Percentiles rank a stretch among this genome's conserved stretches.
phyloP scores from a whole-genome alignment of 1,284 basidiomycete species.

The Gymnopus androsaceus region DNA sequence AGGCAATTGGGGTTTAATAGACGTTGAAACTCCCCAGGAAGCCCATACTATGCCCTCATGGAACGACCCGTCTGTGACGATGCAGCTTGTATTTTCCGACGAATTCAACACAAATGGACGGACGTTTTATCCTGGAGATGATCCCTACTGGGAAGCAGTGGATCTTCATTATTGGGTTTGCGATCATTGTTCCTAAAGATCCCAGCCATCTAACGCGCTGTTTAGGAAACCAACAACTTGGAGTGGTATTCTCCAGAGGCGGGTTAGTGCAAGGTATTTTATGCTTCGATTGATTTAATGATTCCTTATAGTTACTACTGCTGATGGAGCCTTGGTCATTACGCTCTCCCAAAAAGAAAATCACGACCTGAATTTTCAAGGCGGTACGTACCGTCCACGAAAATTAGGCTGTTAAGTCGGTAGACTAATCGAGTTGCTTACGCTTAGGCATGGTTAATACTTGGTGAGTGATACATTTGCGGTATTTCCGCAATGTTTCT shows the following conservation, averaged over 20 bases:
- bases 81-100: conserved; percentile 50
- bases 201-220: background rate
- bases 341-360: conserved; percentile 17
- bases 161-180: conserved; percentile 52
- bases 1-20: conserved; percentile 49
- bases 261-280: too few species aligned
- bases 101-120: conserved; percentile 62
- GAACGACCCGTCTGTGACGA: conserved; percentile 34
- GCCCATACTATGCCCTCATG: conserved; percentile 44
- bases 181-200: background rate
- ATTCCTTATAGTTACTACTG: conserved; percentile 17
- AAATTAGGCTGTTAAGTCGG: too few species aligned
- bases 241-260: conserved; percentile 38
- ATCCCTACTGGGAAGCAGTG: conserved; percentile 35
- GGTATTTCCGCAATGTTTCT: background rate
- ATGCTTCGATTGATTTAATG: too few species aligned
- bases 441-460: conserved; percentile 22
- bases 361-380: conserved; percentile 27
- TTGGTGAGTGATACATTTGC: too few species aligned
- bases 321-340: conserved; percentile 14
- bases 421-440: background rate
- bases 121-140: conserved; percentile 48
- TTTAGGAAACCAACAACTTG: conserved; percentile 39
- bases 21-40: conserved; percentile 49
- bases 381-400: conserved; percentile 26